Evolutionary conservation across 2,329 filamentous ascomycete genomes (phyloP), one percentile per base, ranked within the genome.

Genomic region (Colletotrichum scovillei): DNA sequence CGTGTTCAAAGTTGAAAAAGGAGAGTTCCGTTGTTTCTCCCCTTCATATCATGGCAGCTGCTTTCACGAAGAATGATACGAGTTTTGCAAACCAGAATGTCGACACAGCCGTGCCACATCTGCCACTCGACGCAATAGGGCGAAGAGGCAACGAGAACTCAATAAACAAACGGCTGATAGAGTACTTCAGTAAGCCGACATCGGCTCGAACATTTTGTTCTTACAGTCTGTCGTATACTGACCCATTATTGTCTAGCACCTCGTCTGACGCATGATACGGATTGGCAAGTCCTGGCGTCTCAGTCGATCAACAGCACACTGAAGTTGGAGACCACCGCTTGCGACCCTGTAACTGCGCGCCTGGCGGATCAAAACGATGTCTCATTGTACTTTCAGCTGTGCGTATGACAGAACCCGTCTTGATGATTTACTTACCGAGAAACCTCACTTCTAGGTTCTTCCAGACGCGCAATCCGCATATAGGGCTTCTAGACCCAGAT

Each of bases 251-350:
- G 14, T 7, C 38, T 42, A 42, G 64, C 32, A 28, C 53, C 53
- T 49, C 55, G 53, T 24, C 16, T 55, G n/a, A 42, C 35, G 16
- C 64, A 58, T 24, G 52, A 58, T n/a, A 75, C 56, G 7, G 77
- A 79, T 49, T 79, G 76, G 77, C 73, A 78, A 35, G 75, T 78
- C 5, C 42, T 78, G 24, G 72, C 73, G n/a, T 53, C 72, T 4
- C 75, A 77, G 46, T 67, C 76, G 42, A 74, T 74, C 16, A 75
- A 76, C 32, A 74, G 67, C 42, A 74, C 73, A 12, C 73, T 79
- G 14, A 78, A 76, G 60, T 74, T 79, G 5, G 77, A 78, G 49
- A 57, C 73, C 1, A 64, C 73, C 4, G 75, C 74, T 5, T 79
- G 76, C 53, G 77, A 79, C 32, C 77, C 77, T 0, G 68, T 78